Percentiles rank a stretch among this genome's conserved stretches.
These are phyloP conservation scores for Massariosphaeria phaeospora DNA, from an alignment of 495 filamentous ascomycete species.

Conservation along the genomic window DNA sequence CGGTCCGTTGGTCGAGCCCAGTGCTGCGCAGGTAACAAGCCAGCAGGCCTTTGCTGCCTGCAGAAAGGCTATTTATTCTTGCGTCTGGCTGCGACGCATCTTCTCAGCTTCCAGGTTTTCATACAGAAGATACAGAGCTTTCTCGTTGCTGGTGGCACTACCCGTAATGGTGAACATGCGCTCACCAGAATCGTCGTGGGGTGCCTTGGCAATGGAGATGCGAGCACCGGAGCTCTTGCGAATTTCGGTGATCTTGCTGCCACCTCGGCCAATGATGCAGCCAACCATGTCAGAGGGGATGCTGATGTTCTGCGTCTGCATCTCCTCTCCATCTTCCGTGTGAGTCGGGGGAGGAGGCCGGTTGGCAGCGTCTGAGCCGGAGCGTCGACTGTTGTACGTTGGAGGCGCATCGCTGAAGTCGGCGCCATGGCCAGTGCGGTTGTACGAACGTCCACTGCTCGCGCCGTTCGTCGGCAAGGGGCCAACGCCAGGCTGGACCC, in stretches of 20 bases:
- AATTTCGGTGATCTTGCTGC: slow-evolving; percentile 97
- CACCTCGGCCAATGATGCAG: slow-evolving; percentile 92
- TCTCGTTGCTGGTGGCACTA: slow-evolving; percentile 83
- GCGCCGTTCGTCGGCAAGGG: slow-evolving; percentile 37
- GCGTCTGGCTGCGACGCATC: slow-evolving; percentile 81
- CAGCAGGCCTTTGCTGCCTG: background rate
- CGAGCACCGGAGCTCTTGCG: slow-evolving; percentile 90
- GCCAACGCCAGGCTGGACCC: slow-evolving; percentile 59
- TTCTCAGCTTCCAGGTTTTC: slow-evolving; percentile 99
- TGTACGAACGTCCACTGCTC: slow-evolving; percentile 63
- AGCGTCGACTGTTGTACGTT: slow-evolving; percentile 64
- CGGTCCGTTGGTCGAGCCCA: background rate
- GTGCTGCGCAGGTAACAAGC: background rate
- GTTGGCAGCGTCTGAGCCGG: slow-evolving; percentile 69
- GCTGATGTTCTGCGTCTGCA: slow-evolving; percentile 98
- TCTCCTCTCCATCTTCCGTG: slow-evolving; percentile 93
- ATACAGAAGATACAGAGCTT: slow-evolving; percentile 90
- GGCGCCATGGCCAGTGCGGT: slow-evolving; percentile 91
- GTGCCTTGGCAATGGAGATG: slow-evolving; percentile 97
- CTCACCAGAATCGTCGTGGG: slow-evolving; percentile 95
- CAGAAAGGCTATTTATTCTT: slow-evolving; percentile 51
- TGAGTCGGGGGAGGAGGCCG: slow-evolving; percentile 70
- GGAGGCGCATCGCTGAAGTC: slow-evolving; percentile 82
- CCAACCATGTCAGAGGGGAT: slow-evolving; percentile 99
- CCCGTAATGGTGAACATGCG: slow-evolving; percentile 99